A percentile compares a stretch with the other conserved stretches of the same genome.
phyloP scores from a whole-genome alignment of 768 basidiomycete genomes.

The Leccinellum luteum region DNA sequence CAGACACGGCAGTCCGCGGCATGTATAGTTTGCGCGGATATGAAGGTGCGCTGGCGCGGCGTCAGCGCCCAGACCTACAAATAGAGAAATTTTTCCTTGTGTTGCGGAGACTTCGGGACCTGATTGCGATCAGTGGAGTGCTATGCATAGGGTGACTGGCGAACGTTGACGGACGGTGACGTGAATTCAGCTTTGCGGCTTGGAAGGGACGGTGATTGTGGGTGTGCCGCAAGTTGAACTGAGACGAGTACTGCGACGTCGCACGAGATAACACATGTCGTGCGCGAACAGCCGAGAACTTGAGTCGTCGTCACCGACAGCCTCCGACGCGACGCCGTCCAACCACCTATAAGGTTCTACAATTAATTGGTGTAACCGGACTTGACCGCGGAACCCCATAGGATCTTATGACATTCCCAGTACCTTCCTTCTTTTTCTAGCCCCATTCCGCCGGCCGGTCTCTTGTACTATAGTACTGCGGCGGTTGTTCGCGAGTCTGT shows the following conservation, averaged over 20 bases:
- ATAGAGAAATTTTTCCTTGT: slow-evolving; percentile 1
- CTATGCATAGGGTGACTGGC: slow-evolving; percentile 5
- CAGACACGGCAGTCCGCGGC: slow-evolving; percentile 26
- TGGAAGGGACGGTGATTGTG: neutral
- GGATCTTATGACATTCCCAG: neutral
- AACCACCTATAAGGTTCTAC: neutral
- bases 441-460: neutral
- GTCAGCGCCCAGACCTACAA: slow-evolving; percentile 10
- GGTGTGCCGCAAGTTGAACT: neutral
- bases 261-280: neutral
- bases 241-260: neutral
- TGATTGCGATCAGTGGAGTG: slow-evolving; percentile 5
- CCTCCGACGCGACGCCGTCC: neutral
- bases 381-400: neutral
- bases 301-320: neutral
- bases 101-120: neutral
- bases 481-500: neutral
- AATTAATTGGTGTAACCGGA: neutral
- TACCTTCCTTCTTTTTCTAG: slow-evolving; percentile 3
- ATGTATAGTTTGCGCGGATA: slow-evolving; percentile 28
- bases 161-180: neutral
- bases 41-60: slow-evolving; percentile 22
- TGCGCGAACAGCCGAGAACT: neutral
- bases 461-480: neutral
- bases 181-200: neutral